Evolutionary conservation across 257 asterid species (phyloP).

Genomic region (Solanum bulbocastanum): DNA sequence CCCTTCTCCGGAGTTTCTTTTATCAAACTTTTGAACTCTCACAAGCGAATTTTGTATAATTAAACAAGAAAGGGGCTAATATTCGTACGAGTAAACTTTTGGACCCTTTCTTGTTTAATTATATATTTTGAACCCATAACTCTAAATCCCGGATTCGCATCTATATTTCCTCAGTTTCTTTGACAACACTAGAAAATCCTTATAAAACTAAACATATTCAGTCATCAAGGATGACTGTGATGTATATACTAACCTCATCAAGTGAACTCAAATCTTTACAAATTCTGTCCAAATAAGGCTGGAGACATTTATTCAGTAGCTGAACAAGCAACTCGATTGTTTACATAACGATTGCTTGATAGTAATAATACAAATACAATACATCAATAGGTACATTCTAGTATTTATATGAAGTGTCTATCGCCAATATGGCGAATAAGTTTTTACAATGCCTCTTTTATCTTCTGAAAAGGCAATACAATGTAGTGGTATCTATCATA

Average conservation of each 20-base stretch:
- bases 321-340: background rate
- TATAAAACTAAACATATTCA: background rate
- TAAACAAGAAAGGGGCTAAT: background rate
- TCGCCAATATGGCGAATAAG: background rate
- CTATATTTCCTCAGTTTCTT: background rate
- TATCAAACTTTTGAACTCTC: background rate
- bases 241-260: background rate
- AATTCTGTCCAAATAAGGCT: background rate
- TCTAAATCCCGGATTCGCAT: background rate
- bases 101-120: background rate
- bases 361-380: background rate
- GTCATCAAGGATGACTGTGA: background rate
- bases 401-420: background rate
- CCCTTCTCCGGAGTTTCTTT: too few relatives aligned
- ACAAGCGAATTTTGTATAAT: too few relatives aligned
- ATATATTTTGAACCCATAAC: background rate
- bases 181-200: background rate
- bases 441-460: background rate
- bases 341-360: background rate
- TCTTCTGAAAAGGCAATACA: background rate
- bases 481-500: background rate
- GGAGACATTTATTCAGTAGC: background rate
- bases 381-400: background rate
- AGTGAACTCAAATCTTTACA: background rate
- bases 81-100: background rate